Evolutionary conservation across 2,329 filamentous ascomycete species (phyloP).

Genomic region (Capronia americana): DNA sequence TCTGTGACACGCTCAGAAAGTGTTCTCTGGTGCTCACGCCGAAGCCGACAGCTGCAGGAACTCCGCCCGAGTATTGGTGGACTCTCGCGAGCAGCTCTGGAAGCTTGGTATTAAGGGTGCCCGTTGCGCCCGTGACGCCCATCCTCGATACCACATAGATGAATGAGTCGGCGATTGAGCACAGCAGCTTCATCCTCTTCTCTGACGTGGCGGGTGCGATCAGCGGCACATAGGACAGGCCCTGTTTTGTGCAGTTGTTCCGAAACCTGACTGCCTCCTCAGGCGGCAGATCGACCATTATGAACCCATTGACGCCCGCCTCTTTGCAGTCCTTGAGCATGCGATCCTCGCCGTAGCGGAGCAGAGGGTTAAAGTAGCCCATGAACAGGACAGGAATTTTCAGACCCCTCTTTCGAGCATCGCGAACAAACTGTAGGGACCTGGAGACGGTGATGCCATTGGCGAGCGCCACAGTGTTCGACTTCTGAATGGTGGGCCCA

Average conservation of each 20-base stretch:
- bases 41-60: conserved; percentile 91
- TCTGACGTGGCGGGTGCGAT: conserved; percentile 95
- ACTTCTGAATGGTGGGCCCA: conserved; percentile 93
- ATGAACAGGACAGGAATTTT: conserved; percentile 87
- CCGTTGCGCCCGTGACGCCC: conserved; percentile 92
- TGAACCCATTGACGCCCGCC: conserved; percentile 92
- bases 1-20: conserved; percentile 80
- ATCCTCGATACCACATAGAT: conserved; percentile 98
- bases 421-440: conserved; percentile 81
- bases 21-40: conserved; percentile 95
- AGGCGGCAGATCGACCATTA: conserved; percentile 92
- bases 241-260: conserved; percentile 77
- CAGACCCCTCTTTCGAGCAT: conserved; percentile 77
- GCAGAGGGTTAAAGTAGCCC: conserved; percentile 98
- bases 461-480: conserved; percentile 86
- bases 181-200: conserved; percentile 90
- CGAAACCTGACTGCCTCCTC: conserved; percentile 95
- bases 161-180: conserved; percentile 96
- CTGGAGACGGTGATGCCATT: conserved; percentile 86
- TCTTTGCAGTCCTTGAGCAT: conserved; percentile 83
- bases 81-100: conserved; percentile 83
- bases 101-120: conserved; percentile 79
- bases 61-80: conserved; percentile 88
- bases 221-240: conserved; percentile 92
- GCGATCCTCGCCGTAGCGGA: conserved; percentile 91